Evolutionary conservation across 192 early-diverging fungal species (phyloP).

Genomic region (Gigaspora rosea): DNA sequence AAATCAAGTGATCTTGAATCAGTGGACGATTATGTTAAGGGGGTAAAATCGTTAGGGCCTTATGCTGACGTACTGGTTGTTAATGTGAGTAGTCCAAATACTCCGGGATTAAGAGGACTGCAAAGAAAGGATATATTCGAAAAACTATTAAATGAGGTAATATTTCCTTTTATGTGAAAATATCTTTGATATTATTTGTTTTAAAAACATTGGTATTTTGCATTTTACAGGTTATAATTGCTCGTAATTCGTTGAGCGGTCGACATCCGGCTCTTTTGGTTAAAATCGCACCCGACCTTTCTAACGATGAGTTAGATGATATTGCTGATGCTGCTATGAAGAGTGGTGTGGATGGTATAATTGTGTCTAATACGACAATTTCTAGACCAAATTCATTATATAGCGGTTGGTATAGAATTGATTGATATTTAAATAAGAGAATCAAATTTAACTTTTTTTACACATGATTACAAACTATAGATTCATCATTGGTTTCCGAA

Average conservation of each 20-base stretch:
- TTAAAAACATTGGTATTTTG: background rate
- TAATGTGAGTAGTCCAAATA: conserved; percentile 89
- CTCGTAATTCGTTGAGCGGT: conserved; percentile 32
- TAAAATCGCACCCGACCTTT: conserved; percentile 90
- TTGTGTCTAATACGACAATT: conserved; percentile 88
- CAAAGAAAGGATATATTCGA: conserved; percentile 74
- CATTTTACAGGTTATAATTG: conserved; percentile 4
- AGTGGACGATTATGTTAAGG: conserved; percentile 79
- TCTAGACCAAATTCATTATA: conserved; percentile 65
- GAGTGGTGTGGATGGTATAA: conserved; percentile 80
- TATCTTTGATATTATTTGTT: background rate
- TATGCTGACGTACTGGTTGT: conserved; percentile 89
- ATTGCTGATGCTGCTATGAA: conserved; percentile 75
- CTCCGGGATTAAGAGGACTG: conserved; percentile 74
- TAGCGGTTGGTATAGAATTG: conserved; percentile 38
- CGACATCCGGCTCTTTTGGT: conserved; percentile 73
- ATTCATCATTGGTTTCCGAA: conserved; percentile 43
- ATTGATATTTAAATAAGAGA: background rate
- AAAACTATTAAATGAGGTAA: conserved; percentile 66
- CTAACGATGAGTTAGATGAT: conserved; percentile 70
- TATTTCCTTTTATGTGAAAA: background rate
- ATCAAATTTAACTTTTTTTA: background rate
- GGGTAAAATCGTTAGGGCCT: conserved; percentile 68
- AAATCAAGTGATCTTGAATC: conserved; percentile 70
- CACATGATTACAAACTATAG: background rate